Conservation (phyloP, 306 rosid genomes). For the Comarum palustre region DNA sequence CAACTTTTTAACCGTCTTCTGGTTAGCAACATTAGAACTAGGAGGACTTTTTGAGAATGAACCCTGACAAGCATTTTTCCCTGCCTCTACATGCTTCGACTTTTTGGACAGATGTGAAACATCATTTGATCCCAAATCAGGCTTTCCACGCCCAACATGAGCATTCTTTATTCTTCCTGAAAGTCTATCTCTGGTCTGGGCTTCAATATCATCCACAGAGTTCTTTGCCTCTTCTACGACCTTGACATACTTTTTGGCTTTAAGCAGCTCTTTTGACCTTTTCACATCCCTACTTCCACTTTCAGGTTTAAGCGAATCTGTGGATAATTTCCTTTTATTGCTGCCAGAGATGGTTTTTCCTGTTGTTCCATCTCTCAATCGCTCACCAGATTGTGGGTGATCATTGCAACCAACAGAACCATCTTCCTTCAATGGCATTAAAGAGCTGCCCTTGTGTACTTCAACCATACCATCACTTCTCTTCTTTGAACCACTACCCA, state of each 20-base stretch:
- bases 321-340: conserved; percentile 33
- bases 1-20: conserved; percentile 40
- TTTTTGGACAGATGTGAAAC: conserved; percentile 53
- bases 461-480: conserved; percentile 45
- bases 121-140: conserved; percentile 47
- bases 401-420: conserved; percentile 31
- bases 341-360: conserved; percentile 38
- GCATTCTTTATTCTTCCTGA: conserved; percentile 43
- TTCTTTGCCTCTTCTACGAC: conserved; percentile 34
- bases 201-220: conserved; percentile 32
- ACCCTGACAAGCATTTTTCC: conserved; percentile 37
- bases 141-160: conserved; percentile 45
- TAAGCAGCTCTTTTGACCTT: conserved; percentile 43
- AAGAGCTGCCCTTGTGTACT: conserved; percentile 37
- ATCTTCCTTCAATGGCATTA: conserved; percentile 38
- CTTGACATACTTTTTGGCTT: conserved; percentile 36
- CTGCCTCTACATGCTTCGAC: conserved; percentile 44
- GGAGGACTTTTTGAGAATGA: conserved; percentile 45
- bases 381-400: conserved; percentile 41
- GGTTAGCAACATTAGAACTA: conserved; percentile 40
- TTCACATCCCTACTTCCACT: conserved; percentile 39
- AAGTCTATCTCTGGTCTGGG: conserved; percentile 36
- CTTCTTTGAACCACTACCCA: conserved; percentile 45
- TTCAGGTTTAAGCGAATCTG: conserved; percentile 40
- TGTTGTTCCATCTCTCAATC: conserved; percentile 45